A percentile compares a stretch with the other conserved stretches of the same genome.
These are phyloP conservation scores for Fusarium mangiferae DNA, from an alignment of 2,329 filamentous ascomycete species.

Conservation along the genomic window DNA sequence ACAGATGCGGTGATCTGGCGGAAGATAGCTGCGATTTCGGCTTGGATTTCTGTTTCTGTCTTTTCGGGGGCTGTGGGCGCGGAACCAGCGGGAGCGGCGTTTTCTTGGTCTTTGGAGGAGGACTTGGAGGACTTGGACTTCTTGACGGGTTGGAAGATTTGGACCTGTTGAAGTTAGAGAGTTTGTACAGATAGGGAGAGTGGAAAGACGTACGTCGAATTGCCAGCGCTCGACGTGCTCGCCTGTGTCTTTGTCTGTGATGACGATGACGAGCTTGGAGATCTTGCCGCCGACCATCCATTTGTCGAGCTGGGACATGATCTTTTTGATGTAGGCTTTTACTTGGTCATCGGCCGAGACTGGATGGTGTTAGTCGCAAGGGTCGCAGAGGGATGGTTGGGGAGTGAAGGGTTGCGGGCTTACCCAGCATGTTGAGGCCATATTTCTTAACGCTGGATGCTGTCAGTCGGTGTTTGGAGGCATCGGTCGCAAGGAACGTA, in stretches of 20 bases:
- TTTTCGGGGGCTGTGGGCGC: slow-evolving; percentile 68
- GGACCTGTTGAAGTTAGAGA: slow-evolving; percentile 19
- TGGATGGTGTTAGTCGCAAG: slow-evolving; percentile 44
- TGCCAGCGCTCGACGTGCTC: slow-evolving; percentile 98
- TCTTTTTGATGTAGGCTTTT: slow-evolving; percentile 98
- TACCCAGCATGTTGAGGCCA: slow-evolving; percentile 95
- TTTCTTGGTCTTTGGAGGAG: slow-evolving; percentile 75
- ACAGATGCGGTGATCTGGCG: slow-evolving; percentile 98
- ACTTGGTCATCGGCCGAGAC: slow-evolving; percentile 98
- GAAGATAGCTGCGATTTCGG: slow-evolving; percentile 96
- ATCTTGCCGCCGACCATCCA: slow-evolving; percentile 99
- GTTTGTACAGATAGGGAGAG: neutral
- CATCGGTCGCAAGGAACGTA: slow-evolving; percentile 55
- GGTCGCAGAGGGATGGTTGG: no score
- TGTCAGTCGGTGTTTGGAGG: slow-evolving; percentile 2
- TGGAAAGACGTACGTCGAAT: slow-evolving; percentile 76
- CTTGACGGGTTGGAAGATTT: slow-evolving; percentile 42
- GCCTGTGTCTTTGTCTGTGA: slow-evolving; percentile 96
- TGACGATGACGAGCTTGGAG: slow-evolving; percentile 94
- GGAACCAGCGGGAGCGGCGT: slow-evolving; percentile 59
- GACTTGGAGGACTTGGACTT: slow-evolving; percentile 56
- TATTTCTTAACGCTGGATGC: slow-evolving; percentile 86
- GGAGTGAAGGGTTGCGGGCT: slow-evolving; percentile 24
- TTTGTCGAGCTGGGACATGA: slow-evolving; percentile 96
- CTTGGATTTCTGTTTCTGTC: slow-evolving; percentile 91